Conservation (phyloP, 495 filamentous ascomycete species). For the Hypoxylon subgilvum region DNA sequence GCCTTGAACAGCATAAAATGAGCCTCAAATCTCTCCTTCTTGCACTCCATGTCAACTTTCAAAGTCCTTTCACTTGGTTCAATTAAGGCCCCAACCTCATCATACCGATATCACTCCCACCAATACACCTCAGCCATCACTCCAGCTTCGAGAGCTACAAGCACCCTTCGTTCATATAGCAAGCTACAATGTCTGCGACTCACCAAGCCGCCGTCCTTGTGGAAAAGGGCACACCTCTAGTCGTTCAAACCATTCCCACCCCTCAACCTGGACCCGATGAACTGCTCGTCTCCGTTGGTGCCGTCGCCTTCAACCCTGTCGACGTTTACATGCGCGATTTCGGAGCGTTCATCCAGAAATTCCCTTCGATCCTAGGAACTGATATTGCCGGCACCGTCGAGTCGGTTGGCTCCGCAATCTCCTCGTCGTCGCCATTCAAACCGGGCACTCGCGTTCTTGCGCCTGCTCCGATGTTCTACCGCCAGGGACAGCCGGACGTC, state of each 20-base stretch:
- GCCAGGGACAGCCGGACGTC: constrained; percentile 27
- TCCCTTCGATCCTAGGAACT: constrained; percentile 51
- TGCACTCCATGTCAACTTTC: no score
- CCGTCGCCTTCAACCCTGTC: constrained; percentile 58
- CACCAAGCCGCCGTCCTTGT: constrained; percentile 52
- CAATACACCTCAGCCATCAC: no score
- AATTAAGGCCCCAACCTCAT: no score
- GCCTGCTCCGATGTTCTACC: constrained; percentile 47
- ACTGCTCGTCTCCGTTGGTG: constrained; percentile 56
- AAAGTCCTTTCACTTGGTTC: no score
- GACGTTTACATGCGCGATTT: constrained; percentile 48
- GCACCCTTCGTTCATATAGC: no score
- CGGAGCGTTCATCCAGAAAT: constrained; percentile 48
- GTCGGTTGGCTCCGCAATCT: constrained; percentile 47
- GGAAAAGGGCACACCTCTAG: constrained; percentile 45
- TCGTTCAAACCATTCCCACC: constrained; percentile 44
- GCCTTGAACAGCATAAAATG: no score
- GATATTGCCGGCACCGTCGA: constrained; percentile 51
- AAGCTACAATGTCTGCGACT: no score
- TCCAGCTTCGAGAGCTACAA: no score
- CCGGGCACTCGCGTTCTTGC: constrained; percentile 53
- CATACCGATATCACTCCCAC: no score
- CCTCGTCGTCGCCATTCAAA: constrained; percentile 20
- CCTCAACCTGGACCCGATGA: constrained; percentile 56
- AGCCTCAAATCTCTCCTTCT: no score